Evolutionary conservation across 1,284 basidiomycete species (phyloP).

Genomic region (Singerocomus rubriflavus): DNA sequence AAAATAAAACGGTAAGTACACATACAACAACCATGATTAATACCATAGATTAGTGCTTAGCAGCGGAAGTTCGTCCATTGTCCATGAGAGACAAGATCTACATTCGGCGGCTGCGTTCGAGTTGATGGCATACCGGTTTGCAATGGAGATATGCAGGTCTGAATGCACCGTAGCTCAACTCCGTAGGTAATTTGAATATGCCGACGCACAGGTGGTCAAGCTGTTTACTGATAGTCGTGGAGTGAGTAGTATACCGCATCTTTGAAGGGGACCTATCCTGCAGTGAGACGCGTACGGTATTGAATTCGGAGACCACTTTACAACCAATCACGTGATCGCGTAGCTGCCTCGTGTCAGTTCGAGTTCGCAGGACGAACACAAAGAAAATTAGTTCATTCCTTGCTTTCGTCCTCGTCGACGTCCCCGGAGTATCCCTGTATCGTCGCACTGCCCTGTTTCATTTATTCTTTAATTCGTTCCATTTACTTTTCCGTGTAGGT

Average conservation of each 20-base stretch:
- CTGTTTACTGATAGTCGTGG: slow-evolving; percentile 44
- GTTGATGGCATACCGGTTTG: slow-evolving; percentile 66
- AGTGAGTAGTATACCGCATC: neutral
- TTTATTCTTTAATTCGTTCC: neutral
- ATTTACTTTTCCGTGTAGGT: slow-evolving; percentile 13
- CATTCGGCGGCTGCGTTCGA: slow-evolving; percentile 51
- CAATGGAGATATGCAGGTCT: slow-evolving; percentile 41
- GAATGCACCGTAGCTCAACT: slow-evolving; percentile 56
- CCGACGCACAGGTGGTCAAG: slow-evolving; percentile 51
- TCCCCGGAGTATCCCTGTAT: slow-evolving; percentile 18
- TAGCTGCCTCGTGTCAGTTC: slow-evolving; percentile 36
- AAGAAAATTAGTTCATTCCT: slow-evolving; percentile 27
- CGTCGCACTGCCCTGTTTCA: slow-evolving; percentile 1
- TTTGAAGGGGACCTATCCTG: no score
- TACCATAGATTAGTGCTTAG: slow-evolving; percentile 46
- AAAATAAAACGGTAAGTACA: neutral
- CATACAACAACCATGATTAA: neutral
- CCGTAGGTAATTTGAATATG: slow-evolving; percentile 52
- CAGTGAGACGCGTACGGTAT: no score
- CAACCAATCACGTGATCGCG: slow-evolving; percentile 33
- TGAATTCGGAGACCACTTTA: slow-evolving; percentile 14
- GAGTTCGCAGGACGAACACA: slow-evolving; percentile 21
- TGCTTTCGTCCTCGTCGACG: slow-evolving; percentile 14
- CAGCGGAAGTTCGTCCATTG: slow-evolving; percentile 43
- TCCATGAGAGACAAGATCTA: slow-evolving; percentile 48